These are phyloP conservation scores for Davidsoniella virescens DNA, from an alignment of 2,329 filamentous ascomycete genomes.

Conservation along the genomic window DNA sequence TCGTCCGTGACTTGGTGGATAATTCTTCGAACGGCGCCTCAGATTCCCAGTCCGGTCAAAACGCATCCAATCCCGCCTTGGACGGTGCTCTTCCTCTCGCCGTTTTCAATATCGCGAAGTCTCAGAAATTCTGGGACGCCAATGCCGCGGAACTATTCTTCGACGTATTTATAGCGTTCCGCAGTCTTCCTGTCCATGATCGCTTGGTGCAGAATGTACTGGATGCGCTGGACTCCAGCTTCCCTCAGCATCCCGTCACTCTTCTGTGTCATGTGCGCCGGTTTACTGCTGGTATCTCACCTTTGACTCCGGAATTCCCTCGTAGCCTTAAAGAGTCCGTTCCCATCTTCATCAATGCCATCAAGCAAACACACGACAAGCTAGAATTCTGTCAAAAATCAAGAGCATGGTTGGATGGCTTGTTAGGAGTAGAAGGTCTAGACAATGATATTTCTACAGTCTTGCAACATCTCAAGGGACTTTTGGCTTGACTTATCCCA, in stretches of 20 bases:
- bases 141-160: conserved; percentile 63
- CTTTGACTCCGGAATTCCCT: conserved; percentile 55
- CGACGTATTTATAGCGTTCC: conserved; percentile 57
- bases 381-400: conserved; percentile 31
- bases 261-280: conserved; percentile 56
- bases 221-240: conserved; percentile 40
- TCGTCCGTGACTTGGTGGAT: conserved; percentile 22
- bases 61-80: conserved; percentile 66
- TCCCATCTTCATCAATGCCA: conserved; percentile 37
- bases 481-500: not conserved
- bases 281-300: conserved; percentile 49
- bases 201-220: conserved; percentile 62
- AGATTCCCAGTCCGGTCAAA: conserved; percentile 30
- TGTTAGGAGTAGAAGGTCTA: conserved; percentile 32
- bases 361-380: conserved; percentile 30
- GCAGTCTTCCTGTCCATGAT: conserved; percentile 35
- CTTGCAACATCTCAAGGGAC: conserved; percentile 32
- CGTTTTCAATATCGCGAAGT: conserved; percentile 74
- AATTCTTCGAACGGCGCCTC: conserved; percentile 27
- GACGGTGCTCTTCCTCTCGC: conserved; percentile 88
- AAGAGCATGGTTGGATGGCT: conserved; percentile 36
- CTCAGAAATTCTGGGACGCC: conserved; percentile 54
- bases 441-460: conserved; percentile 41
- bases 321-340: conserved; percentile 51
- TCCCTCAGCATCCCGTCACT: conserved; percentile 44